Conservation (phyloP, 352 stramenopile genomes). For the Globisporangium barbulae region DNA sequence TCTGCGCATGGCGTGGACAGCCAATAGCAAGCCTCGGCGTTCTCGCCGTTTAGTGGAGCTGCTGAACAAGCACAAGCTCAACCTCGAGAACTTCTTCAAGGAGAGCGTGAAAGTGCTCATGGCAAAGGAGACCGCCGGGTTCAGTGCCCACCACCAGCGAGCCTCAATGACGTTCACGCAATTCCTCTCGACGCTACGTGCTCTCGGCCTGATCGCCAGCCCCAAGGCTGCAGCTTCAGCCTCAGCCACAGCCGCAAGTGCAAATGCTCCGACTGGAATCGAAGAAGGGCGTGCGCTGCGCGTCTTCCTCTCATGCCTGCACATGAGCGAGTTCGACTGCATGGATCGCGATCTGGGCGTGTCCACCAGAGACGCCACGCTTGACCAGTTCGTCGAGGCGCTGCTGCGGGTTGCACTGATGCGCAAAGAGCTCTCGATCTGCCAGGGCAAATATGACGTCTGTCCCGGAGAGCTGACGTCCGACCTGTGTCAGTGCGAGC, state of each 20-base stretch:
- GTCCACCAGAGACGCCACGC: slow-evolving; percentile 14
- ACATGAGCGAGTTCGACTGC: slow-evolving; percentile 21
- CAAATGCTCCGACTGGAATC: slow-evolving; percentile 18
- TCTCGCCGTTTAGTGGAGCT: slow-evolving; percentile 23
- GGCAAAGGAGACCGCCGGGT: slow-evolving; percentile 2
- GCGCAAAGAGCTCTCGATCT: slow-evolving; percentile 47
- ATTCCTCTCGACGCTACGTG: slow-evolving; percentile 29
- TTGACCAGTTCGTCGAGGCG: slow-evolving; percentile 52
- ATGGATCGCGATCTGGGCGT: slow-evolving; percentile 12
- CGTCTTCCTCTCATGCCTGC: slow-evolving; percentile 59
- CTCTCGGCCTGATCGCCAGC: slow-evolving; percentile 26
- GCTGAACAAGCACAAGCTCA: slow-evolving; percentile 28
- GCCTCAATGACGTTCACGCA: slow-evolving; percentile 25
- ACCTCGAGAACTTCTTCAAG: slow-evolving; percentile 41
- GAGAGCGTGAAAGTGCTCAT: slow-evolving; percentile 23
- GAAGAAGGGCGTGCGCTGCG: slow-evolving; percentile 52
- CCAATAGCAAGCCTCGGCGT: not conserved
- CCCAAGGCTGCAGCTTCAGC: not conserved
- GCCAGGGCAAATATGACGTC: slow-evolving; percentile 46
- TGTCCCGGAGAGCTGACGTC: slow-evolving; percentile 49
- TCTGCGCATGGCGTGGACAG: slow-evolving; percentile 19
- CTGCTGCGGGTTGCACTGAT: slow-evolving; percentile 44
- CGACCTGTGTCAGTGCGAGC: slow-evolving; percentile 36
- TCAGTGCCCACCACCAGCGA: not conserved
- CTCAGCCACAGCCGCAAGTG: not conserved